Conservation (phyloP, 2,329 filamentous ascomycete species). For the Knufia petricola region DNA sequence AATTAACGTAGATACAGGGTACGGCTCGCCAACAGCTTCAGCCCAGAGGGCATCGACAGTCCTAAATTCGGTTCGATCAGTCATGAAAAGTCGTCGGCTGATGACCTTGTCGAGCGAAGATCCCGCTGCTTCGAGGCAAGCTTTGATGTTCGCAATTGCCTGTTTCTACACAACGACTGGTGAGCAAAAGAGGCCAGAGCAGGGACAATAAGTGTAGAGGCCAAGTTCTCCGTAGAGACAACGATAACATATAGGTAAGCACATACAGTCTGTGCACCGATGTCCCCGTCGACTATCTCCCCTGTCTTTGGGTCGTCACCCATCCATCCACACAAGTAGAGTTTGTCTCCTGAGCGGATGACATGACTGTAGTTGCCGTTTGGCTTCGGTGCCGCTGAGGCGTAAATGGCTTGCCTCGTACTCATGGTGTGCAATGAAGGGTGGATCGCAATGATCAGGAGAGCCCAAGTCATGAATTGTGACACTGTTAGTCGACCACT, state of each 20-base stretch:
- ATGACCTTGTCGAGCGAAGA: constrained; percentile 10
- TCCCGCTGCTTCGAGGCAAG: constrained; percentile 10
- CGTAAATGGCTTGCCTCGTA: constrained; percentile 8
- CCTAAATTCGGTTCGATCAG: constrained; percentile 6
- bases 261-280: constrained; percentile 10
- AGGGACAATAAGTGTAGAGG: not conserved
- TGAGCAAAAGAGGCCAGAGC: not conserved
- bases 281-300: constrained; percentile 9
- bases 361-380: constrained; percentile 21
- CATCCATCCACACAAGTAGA: constrained; percentile 22
- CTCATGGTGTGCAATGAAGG: not conserved
- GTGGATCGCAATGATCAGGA: no score
- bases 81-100: constrained; percentile 8
- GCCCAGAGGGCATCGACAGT: constrained; percentile 7
- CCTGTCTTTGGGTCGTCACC: constrained; percentile 19
- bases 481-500: no score
- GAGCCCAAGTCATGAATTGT: no score
- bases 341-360: constrained; percentile 10
- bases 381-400: constrained; percentile 14
- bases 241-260: not conserved
- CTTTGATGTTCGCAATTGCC: constrained; percentile 9
- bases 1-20: constrained; percentile 10
- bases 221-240: no score
- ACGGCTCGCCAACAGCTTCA: constrained; percentile 5
- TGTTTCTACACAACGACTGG: not conserved